Evolutionary conservation across 495 filamentous ascomycete species (phyloP).

Genomic region (Pyronema domesticum): DNA sequence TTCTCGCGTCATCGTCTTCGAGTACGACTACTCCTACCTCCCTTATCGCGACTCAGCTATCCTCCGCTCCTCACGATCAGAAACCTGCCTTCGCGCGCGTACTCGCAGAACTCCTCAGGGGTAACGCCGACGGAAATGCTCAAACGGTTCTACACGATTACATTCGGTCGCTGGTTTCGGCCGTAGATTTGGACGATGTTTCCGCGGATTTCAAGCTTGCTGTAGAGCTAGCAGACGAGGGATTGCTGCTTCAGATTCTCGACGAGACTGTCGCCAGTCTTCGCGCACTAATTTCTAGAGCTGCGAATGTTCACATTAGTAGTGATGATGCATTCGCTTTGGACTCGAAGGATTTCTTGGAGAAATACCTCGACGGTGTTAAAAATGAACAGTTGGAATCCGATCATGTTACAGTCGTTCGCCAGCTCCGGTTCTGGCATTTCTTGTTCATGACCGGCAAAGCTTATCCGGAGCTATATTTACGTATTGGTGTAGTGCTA

Average conservation of each 20-base stretch:
- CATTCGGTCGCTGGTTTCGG: neutral
- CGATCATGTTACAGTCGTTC: conserved; percentile 1
- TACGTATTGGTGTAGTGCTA: neutral
- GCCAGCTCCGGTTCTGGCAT: conserved; percentile 8
- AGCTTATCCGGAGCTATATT: neutral
- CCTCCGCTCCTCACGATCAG: neutral
- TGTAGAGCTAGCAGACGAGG: neutral
- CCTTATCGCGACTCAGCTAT: neutral
- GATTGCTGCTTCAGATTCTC: neutral
- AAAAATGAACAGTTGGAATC: neutral
- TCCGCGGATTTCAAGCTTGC: conserved; percentile 1
- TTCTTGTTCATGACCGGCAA: conserved; percentile 3
- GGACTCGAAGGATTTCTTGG: conserved; percentile 6
- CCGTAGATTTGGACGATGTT: neutral
- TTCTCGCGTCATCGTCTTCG: neutral
- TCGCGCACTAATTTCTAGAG: neutral
- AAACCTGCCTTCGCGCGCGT: neutral
- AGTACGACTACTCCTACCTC: neutral
- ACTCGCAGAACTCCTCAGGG: neutral
- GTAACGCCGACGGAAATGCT: neutral
- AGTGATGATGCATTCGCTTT: conserved; percentile 17
- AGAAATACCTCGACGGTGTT: conserved; percentile 1
- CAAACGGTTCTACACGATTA: neutral
- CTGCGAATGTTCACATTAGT: conserved; percentile 6
- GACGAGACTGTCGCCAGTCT: neutral